Percentiles rank a stretch among this genome's conserved stretches.
These are phyloP conservation scores for Ganoderma resinaceum DNA, from an alignment of 1,284 basidiomycete genomes.

Conservation along the genomic window DNA sequence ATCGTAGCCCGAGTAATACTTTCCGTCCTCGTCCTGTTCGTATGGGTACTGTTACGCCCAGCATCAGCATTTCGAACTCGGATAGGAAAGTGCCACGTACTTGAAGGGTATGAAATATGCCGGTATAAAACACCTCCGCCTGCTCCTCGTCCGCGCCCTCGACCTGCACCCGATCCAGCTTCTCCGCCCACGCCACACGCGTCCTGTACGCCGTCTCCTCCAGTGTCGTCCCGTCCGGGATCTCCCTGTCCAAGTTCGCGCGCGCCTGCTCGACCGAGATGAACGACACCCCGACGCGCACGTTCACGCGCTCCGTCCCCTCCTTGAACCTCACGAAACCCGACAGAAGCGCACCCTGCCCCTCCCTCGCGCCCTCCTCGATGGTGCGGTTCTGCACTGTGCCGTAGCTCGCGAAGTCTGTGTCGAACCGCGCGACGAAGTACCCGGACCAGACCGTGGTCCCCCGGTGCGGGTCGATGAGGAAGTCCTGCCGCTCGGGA, in stretches of 20 bases:
- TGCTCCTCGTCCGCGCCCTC: constrained; percentile 61
- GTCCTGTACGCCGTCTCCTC: constrained; percentile 68
- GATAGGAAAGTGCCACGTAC: constrained; percentile 39
- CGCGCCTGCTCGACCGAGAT: constrained; percentile 81
- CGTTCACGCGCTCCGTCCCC: constrained; percentile 52
- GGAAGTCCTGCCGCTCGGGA: constrained; percentile 78
- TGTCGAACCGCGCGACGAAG: constrained; percentile 79
- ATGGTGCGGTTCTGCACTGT: constrained; percentile 56
- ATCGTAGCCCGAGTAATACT: constrained; percentile 83
- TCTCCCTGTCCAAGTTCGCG: constrained; percentile 64
- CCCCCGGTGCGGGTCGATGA: constrained; percentile 67
- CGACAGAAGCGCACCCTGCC: constrained; percentile 53
- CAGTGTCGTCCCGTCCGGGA: constrained; percentile 65
- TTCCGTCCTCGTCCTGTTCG: constrained; percentile 73
- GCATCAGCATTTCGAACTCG: constrained; percentile 26
- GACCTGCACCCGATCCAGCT: constrained; percentile 69
- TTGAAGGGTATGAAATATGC: constrained; percentile 72
- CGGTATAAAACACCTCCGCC: constrained; percentile 70
- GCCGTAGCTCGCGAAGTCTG: constrained; percentile 55
- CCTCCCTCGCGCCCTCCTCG: constrained; percentile 37
- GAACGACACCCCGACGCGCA: constrained; percentile 80
- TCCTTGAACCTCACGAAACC: constrained; percentile 64
- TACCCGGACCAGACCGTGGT: constrained; percentile 62
- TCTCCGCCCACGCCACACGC: constrained; percentile 74
- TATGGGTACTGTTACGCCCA: constrained; percentile 69